phyloP scores from a whole-genome alignment of 2,329 filamentous ascomycete species.

The Talaromyces sp. region DNA sequence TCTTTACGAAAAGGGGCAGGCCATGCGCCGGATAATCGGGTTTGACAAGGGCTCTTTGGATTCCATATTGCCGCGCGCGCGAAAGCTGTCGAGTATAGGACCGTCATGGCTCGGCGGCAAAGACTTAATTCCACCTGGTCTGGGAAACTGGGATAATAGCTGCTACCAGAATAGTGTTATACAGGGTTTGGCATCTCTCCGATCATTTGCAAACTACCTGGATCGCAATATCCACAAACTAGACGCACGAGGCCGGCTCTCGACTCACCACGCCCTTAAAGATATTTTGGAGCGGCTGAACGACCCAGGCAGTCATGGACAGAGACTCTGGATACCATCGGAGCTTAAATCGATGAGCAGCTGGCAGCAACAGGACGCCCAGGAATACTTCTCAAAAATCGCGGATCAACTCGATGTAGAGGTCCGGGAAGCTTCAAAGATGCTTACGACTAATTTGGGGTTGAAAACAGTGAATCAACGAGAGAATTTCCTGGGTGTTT shows the following conservation, averaged over 20 bases:
- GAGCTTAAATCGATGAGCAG: slow-evolving; percentile 89
- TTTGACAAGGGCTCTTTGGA: slow-evolving; percentile 58
- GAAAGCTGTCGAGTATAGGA: slow-evolving; percentile 55
- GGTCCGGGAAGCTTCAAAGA: slow-evolving; percentile 52
- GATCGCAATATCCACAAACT: slow-evolving; percentile 40
- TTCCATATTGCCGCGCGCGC: slow-evolving; percentile 56
- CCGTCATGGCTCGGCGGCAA: slow-evolving; percentile 36
- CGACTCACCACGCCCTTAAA: slow-evolving; percentile 56
- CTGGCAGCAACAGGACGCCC: slow-evolving; percentile 94
- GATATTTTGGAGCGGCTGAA: slow-evolving; percentile 69
- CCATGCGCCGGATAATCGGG: slow-evolving; percentile 62
- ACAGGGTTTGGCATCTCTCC: slow-evolving; percentile 75
- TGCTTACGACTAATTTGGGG: slow-evolving; percentile 44
- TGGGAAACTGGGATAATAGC: slow-evolving; percentile 91
- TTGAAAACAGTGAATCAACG: slow-evolving; percentile 38
- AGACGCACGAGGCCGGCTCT: slow-evolving; percentile 35
- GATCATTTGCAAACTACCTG: slow-evolving; percentile 66
- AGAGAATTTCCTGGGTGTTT: slow-evolving; percentile 32
- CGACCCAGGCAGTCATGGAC: slow-evolving; percentile 66
- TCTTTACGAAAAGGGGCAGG: slow-evolving; percentile 59
- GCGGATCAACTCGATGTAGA: slow-evolving; percentile 82
- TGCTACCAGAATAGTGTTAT: slow-evolving; percentile 98
- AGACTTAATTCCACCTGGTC: slow-evolving; percentile 52
- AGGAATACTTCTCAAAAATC: slow-evolving; percentile 93
- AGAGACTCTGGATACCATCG: slow-evolving; percentile 75